Base-by-base conservation (phyloP, 1,284 basidiomycete genomes). In the Coniophora puteana region DNA sequence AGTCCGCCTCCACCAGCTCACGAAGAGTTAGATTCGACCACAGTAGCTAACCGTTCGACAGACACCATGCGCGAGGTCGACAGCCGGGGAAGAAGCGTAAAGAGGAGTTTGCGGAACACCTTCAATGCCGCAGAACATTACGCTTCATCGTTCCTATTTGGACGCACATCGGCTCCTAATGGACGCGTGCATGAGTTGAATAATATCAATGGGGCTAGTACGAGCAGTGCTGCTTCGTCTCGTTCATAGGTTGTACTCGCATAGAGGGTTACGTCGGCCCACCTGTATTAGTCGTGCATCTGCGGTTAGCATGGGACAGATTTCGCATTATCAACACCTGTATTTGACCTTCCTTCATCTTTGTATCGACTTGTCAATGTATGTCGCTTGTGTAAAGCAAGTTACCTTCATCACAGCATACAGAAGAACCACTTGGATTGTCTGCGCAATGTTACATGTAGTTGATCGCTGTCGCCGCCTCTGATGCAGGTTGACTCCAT, bases 111-210 rank as follows among this genome's bases (percentile, higher is more conserved):
- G 37, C 71, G 83, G 38, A 83, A 74, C 47, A 83, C 82, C 5
- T 57, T 85, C 39, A 77, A 69, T 43, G 78, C 72, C 20, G 83
- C 84, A 7, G 83, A 87, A 53, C 75, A 80, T 42, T 80, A 79
- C 51, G 77, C 81, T 4, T 76, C 66, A 43, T 71, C 77, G 5
- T 72, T 86, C 49, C 63, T 84, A 23, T 82, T 84, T 48, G 79
- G 80, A 16, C 62, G 70, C 23, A 47, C 49, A 34, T 61, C 58
- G 13, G 33, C 48, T 18, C 60, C 58, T 14, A 59, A 47, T 20
- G 43, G 41, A 17, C 40, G 42, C 16, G 40, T 24, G 22, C 20
- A 40, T 5, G 40, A 43, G 20, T 14, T 20, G 10, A 42, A 23
- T 16, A 30, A n/a, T 23, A 29, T 28, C 21, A 43, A 43, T 43